Evolutionary conservation across 352 stramenopile species (phyloP).

Genomic region (Phytophthora fragariae): DNA sequence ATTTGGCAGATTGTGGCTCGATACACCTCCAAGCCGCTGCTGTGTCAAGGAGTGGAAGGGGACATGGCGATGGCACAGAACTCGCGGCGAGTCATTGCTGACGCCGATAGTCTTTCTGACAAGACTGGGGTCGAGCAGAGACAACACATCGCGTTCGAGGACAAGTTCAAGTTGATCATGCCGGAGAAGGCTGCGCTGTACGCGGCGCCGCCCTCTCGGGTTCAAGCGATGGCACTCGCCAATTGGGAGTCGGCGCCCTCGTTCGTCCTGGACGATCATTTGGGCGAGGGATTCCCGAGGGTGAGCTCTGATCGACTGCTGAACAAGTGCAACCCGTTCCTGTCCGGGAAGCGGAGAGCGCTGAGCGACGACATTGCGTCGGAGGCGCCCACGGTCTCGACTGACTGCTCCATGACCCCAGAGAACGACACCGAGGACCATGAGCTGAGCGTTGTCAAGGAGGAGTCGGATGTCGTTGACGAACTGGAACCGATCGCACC

Average conservation of each 20-base stretch:
- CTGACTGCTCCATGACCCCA: conserved; percentile 29
- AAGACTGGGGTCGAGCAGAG: conserved; percentile 1
- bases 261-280: conserved; percentile 37
- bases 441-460: conserved; percentile 22
- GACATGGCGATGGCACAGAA: conserved; percentile 37
- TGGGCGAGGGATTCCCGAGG: conserved; percentile 8
- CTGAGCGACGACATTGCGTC: conserved; percentile 33
- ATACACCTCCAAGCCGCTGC: conserved; percentile 33
- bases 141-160: conserved; percentile 40
- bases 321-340: conserved; percentile 45
- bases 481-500: not conserved
- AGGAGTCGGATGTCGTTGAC: not conserved
- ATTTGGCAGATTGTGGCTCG: conserved; percentile 37
- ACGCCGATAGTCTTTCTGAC: conserved; percentile 3
- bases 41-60: conserved; percentile 38
- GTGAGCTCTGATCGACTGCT: conserved; percentile 34
- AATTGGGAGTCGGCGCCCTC: conserved; percentile 38
- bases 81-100: conserved; percentile 25
- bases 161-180: conserved; percentile 38
- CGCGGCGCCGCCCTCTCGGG: conserved; percentile 8
- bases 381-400: conserved; percentile 37
- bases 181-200: conserved; percentile 20
- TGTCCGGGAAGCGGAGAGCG: conserved; percentile 36
- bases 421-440: conserved; percentile 22
- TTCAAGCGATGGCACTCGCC: conserved; percentile 34